phyloP scores from a whole-genome alignment of 73 alveolate genomes.

The Paramecium octaurelia region DNA sequence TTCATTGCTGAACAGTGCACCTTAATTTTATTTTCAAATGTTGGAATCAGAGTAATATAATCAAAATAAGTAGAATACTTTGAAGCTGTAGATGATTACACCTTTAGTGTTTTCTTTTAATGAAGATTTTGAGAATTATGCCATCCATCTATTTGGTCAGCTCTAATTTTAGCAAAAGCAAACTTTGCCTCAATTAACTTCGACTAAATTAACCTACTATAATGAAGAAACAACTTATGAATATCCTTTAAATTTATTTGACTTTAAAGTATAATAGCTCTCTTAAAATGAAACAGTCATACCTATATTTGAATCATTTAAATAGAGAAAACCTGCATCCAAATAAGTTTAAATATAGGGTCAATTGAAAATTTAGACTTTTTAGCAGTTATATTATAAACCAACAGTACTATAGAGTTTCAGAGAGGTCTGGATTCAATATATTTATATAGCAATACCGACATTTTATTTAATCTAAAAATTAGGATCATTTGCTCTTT shows the following conservation, averaged over 20 bases:
- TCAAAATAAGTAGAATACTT: not conserved
- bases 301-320: not conserved
- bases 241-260: not conserved
- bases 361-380: not conserved
- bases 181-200: not conserved
- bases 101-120: not conserved
- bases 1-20: not conserved
- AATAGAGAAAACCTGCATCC: not conserved
- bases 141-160: not conserved
- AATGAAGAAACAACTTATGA: not conserved
- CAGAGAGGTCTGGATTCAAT: slow-evolving; percentile 19
- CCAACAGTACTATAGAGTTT: slow-evolving; percentile 26
- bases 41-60: slow-evolving; percentile 33
- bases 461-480: not conserved
- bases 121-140: slow-evolving; percentile 13
- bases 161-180: not conserved
- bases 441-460: slow-evolving; percentile 36
- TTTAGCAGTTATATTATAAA: not conserved
- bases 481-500: not conserved
- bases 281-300: not conserved
- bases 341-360: not conserved
- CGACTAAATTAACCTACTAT: not conserved
- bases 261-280: not conserved
- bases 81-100: not conserved
- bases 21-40: not conserved